Conservation (phyloP, 129 eudicot genomes). For the Flaveria linearis region DNA sequence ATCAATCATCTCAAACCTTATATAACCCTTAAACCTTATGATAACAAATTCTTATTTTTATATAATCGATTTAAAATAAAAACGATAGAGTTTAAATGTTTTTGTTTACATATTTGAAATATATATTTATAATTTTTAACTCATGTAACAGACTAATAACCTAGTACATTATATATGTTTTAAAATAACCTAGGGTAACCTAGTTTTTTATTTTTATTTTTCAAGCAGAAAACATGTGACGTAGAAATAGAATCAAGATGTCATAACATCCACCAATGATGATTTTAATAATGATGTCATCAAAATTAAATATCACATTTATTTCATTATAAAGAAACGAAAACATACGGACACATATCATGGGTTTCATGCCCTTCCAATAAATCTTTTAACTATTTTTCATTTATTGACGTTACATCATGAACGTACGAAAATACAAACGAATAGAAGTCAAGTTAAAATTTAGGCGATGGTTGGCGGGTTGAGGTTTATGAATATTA, state of each 20-base stretch:
- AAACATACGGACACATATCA: background rate
- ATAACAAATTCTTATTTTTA: too few species aligned
- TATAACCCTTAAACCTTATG: too few species aligned
- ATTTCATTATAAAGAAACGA: background rate
- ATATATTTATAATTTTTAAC: too few species aligned
- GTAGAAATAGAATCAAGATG: background rate
- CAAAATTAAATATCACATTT: background rate
- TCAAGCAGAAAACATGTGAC: background rate
- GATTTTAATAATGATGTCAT: background rate
- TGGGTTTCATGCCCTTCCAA: constrained; percentile 17
- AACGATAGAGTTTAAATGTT: too few species aligned
- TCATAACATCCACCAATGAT: background rate
- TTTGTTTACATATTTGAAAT: too few species aligned
- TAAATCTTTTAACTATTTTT: constrained; percentile 5
- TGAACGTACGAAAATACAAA: background rate
- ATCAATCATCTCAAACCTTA: too few species aligned
- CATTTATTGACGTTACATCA: constrained; percentile 10
- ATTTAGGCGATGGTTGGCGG: background rate
- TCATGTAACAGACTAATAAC: too few species aligned
- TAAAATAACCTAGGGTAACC: too few species aligned
- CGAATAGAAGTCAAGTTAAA: background rate
- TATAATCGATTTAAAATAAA: too few species aligned
- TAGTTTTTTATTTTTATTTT: too few species aligned
- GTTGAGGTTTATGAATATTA: background rate
- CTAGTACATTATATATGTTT: too few species aligned